A percentile compares a stretch with the other conserved stretches of the same genome.
phyloP scores from a whole-genome alignment of 2,329 filamentous ascomycete genomes.

The Pseudovirgaria hyperparasitica region DNA sequence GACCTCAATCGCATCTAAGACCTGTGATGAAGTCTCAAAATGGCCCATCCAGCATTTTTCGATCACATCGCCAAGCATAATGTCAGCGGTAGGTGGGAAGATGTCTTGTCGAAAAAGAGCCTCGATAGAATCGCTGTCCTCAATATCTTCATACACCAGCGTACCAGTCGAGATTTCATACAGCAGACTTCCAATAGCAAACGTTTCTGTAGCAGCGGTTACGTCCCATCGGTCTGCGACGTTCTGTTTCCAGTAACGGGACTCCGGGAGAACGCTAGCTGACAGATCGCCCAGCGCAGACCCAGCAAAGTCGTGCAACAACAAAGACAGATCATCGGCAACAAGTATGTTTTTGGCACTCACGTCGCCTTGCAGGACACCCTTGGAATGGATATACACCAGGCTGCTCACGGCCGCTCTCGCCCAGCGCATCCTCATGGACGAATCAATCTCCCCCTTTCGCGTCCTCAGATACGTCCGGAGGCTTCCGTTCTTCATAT shows the following conservation, averaged over 20 bases:
- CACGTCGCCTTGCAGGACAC: neutral
- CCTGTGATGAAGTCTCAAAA: no score
- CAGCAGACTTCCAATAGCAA: neutral
- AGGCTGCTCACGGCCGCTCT: neutral
- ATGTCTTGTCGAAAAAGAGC: neutral
- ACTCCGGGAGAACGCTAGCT: no score
- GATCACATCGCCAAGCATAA: neutral
- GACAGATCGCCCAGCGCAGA: neutral
- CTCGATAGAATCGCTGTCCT: neutral
- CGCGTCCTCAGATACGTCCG: neutral
- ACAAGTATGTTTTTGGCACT: neutral
- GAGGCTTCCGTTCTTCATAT: constrained; percentile 1
- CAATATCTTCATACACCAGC: neutral
- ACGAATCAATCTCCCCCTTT: neutral
- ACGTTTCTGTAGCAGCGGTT: neutral
- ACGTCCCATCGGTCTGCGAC: neutral
- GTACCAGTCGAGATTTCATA: neutral
- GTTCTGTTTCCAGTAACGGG: no score
- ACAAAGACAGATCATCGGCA: neutral
- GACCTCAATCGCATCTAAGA: no score
- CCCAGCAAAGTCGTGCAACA: neutral
- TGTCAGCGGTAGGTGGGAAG: neutral
- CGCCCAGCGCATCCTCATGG: neutral
- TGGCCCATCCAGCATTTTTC: neutral
- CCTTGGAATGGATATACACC: constrained; percentile 1